Evolutionary conservation across 2,329 filamentous ascomycete species (phyloP), one percentile per base, ranked within the genome.

Genomic region (Aspergillus piperis): DNA sequence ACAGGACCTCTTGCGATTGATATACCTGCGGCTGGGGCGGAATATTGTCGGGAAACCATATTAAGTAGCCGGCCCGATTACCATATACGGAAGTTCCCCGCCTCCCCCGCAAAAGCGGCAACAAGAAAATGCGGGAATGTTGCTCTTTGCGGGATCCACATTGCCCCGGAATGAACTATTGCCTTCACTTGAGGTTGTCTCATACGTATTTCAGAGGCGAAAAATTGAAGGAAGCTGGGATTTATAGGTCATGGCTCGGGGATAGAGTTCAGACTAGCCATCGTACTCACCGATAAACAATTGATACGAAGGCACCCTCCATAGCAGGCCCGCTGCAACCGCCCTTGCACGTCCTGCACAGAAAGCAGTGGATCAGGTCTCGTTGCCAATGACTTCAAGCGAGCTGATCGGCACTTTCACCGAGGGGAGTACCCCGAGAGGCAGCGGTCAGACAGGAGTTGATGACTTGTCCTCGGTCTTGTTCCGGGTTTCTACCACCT

Each of bases 51-150:
- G 66, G 13, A 59, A 27, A 0, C 56, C 55, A 1, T 8, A 27
- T 49, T 5, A 13, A 58, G 66, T 21, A 68, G 25, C 25, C 64
- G 65, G 57, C 5, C 58, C 66, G 68, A 39, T 15, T 66, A 15
- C 67, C 6, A 0, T 19, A 39, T 55, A 2, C 0, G 23, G 65
- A 15, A 58, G 10, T 0, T 8, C 21, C 5, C 66, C 66, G 65
- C 65, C 47, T 11, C 47, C 47, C 32, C 47, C 47, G 47, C 47
- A 50, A 50, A 32, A 5, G 7, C 25, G 47, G 47, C 7, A 32
- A 10, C 19, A 8, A 7, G 17, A 44, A 44, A 5, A 36, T 36
- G 32, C 32, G 32, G 32, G 32, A 36, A 36, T 36, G 32, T 36
- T 36, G 32, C 32, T 36, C 32, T 36, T 36, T 36, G 32, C 44